Percentiles rank a stretch among this genome's conserved stretches.
phyloP scores from a whole-genome alignment of 305 asterid species.

The Lippia alba region DNA sequence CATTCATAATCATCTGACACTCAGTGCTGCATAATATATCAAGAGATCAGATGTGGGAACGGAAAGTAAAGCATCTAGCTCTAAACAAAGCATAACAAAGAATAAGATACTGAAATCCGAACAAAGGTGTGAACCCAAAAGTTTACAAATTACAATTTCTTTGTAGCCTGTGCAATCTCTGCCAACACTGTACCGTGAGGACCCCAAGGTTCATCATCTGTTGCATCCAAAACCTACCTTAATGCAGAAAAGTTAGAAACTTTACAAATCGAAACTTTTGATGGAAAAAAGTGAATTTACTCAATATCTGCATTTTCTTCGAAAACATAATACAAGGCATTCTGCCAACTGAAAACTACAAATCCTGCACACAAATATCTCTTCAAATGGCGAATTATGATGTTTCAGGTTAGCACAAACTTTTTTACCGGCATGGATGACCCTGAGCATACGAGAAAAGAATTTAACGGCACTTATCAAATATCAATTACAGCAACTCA shows the following conservation, averaged over 20 bases:
- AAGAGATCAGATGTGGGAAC: constrained; percentile 29
- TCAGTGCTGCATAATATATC: constrained; percentile 76
- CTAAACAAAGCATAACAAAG: constrained; percentile 24
- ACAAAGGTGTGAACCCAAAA: constrained; percentile 19
- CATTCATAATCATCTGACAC: constrained; percentile 96
- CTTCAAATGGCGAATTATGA: not conserved
- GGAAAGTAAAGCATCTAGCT: constrained; percentile 29
- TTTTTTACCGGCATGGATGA: not conserved
- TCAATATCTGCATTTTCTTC: not conserved
- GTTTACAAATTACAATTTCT: constrained; percentile 70
- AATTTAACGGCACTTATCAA: constrained; percentile 8
- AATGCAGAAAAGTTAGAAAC: constrained; percentile 24
- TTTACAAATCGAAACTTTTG: constrained; percentile 1
- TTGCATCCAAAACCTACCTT: constrained; percentile 90
- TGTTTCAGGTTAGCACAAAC: not conserved
- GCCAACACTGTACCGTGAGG: constrained; percentile 98
- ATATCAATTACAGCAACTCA: constrained; percentile 18
- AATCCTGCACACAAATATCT: not conserved
- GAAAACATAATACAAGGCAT: not conserved
- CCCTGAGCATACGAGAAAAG: not conserved
- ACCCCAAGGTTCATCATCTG: constrained; percentile 99
- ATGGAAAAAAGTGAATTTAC: constrained; percentile 4
- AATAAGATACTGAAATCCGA: constrained; percentile 23
- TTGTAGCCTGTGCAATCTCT: constrained; percentile 97
- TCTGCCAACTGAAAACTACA: constrained; percentile 1